Evolutionary conservation across 495 filamentous ascomycete genomes (phyloP).

Genomic region (Xylaria flabelliformis): DNA sequence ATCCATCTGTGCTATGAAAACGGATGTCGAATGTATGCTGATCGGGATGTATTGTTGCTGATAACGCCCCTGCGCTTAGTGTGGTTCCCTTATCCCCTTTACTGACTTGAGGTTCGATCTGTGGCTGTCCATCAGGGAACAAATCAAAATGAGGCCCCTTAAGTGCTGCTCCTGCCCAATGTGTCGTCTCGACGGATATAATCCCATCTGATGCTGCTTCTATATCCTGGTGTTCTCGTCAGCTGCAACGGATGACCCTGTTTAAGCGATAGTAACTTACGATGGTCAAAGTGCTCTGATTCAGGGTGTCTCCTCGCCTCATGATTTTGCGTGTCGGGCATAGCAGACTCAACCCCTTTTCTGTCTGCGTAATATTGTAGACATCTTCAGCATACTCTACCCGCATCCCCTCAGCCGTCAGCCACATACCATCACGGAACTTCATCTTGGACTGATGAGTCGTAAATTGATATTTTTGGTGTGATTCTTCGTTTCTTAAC

Average conservation of each 20-base stretch:
- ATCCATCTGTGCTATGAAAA: constrained; percentile 57
- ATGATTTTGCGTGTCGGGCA: constrained; percentile 57
- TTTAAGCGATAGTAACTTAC: constrained; percentile 36
- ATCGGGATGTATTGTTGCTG: constrained; percentile 58
- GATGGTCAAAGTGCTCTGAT: constrained; percentile 57
- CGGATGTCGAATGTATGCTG: constrained; percentile 63
- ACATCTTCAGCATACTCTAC: constrained; percentile 63
- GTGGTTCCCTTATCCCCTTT: constrained; percentile 57
- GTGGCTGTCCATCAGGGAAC: constrained; percentile 58
- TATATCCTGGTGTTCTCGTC: constrained; percentile 53
- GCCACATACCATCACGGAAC: constrained; percentile 62
- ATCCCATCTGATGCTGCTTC: constrained; percentile 64
- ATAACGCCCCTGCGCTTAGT: constrained; percentile 61
- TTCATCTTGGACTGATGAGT: constrained; percentile 43
- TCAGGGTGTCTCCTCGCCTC: constrained; percentile 62
- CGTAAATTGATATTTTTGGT: constrained; percentile 13
- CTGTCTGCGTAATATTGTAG: constrained; percentile 50
- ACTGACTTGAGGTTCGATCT: constrained; percentile 52
- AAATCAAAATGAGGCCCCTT: constrained; percentile 70
- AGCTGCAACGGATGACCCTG: constrained; percentile 32
- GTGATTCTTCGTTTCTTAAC: not conserved
- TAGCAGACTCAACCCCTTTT: constrained; percentile 51
- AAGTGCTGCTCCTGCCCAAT: constrained; percentile 65
- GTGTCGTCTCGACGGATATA: constrained; percentile 66
- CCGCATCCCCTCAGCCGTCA: constrained; percentile 54